Percentiles rank a stretch among this genome's conserved stretches.
phyloP scores from a whole-genome alignment of 2,329 filamentous ascomycete genomes.

The Penicillium sp. region DNA sequence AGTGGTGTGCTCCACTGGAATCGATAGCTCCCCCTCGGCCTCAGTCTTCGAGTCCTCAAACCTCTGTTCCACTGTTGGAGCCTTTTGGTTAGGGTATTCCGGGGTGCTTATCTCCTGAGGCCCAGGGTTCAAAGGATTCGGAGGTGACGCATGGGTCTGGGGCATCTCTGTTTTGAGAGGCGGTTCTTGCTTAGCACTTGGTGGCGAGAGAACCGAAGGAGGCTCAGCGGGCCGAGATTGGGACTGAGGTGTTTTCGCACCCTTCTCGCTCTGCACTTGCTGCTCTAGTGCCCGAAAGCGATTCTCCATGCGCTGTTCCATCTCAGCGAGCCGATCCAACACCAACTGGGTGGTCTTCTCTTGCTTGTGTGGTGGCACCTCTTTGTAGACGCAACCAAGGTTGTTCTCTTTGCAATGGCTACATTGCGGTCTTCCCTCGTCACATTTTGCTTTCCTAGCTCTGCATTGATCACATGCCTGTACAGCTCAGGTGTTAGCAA shows the following conservation, averaged over 20 bases:
- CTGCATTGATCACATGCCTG: constrained; percentile 91
- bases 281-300: constrained; percentile 18
- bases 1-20: constrained; percentile 84
- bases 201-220: not conserved
- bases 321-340: constrained; percentile 34
- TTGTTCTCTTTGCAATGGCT: constrained; percentile 84
- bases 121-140: not conserved
- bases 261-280: not conserved
- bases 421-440: constrained; percentile 79
- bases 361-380: constrained; percentile 83
- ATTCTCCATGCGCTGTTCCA: constrained; percentile 34
- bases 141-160: not conserved
- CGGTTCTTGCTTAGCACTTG: not conserved
- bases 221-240: not conserved
- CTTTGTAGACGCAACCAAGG: constrained; percentile 81
- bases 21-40: constrained; percentile 60
- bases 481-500: constrained; percentile 7
- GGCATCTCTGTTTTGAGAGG: constrained; percentile 1
- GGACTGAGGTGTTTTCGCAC: not conserved
- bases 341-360: constrained; percentile 43
- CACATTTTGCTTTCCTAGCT: constrained; percentile 84
- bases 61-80: not conserved
- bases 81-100: not conserved
- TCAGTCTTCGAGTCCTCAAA: constrained; percentile 20
- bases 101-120: not conserved